Percentiles rank a stretch among this genome's conserved stretches.
phyloP scores from a whole-genome alignment of 768 basidiomycete species.

The Tubosaeta brunneosetosa region DNA sequence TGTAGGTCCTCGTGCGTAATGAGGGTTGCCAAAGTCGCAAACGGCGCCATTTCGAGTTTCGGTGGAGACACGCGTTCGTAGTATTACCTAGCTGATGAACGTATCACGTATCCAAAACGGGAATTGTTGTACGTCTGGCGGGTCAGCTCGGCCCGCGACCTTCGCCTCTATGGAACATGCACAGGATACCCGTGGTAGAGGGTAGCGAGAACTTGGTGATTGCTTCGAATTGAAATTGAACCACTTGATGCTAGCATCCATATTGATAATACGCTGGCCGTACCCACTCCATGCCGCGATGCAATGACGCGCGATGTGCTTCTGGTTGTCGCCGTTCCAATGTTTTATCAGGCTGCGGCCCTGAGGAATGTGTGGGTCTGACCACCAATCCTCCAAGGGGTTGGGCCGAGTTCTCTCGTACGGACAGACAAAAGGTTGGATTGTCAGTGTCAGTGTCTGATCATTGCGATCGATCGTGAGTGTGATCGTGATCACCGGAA shows the following conservation, averaged over 20 bases:
- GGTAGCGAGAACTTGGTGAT: conserved; percentile 9
- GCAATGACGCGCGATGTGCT: conserved; percentile 8
- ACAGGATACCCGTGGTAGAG: conserved; percentile 31
- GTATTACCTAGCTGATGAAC: conserved; percentile 1
- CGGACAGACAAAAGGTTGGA: conserved; percentile 3
- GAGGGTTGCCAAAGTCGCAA: conserved; percentile 25
- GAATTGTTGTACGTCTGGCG: conserved; percentile 1
- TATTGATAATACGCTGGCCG: conserved; percentile 12
- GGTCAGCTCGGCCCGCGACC: too few species aligned
- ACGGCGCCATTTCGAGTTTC: conserved; percentile 20
- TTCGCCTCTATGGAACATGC: conserved; percentile 20
- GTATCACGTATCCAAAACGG: conserved; percentile 14
- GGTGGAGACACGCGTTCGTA: not conserved
- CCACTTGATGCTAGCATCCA: conserved; percentile 21
- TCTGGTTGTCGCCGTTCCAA: conserved; percentile 14
- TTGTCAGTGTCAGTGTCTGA: conserved; percentile 25
- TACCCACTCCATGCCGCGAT: conserved; percentile 20
- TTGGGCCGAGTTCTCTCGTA: not conserved
- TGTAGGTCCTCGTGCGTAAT: conserved; percentile 38
- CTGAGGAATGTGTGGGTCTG: conserved; percentile 19
- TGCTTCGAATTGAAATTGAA: conserved; percentile 29
- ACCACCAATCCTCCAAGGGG: conserved; percentile 14
- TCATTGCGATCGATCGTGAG: conserved; percentile 27
- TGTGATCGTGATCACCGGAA: conserved; percentile 34
- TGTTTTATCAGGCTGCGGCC: conserved; percentile 22